Conservation (phyloP, 1,284 basidiomycete genomes). For the Coniophora puteana region DNA sequence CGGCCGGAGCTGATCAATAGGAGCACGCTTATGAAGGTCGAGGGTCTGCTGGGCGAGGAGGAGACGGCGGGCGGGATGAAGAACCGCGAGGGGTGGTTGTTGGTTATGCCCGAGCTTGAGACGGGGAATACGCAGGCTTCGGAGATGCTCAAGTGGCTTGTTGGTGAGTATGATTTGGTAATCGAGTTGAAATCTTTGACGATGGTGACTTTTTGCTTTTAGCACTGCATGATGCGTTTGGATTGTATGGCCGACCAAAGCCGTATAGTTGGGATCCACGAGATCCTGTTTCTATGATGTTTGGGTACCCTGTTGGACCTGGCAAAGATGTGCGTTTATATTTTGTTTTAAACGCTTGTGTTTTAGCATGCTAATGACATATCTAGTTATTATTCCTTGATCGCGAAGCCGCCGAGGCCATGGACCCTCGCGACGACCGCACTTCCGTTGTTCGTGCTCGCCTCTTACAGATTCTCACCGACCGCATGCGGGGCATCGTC, state of each 20-base stretch:
- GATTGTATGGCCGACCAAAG: constrained; percentile 81
- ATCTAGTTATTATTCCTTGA: constrained; percentile 82
- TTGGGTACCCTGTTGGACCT: constrained; percentile 77
- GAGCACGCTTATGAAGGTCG: constrained; percentile 87
- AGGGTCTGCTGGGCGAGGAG: constrained; percentile 78
- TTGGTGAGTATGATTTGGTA: constrained; percentile 51
- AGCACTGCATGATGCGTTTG: constrained; percentile 86
- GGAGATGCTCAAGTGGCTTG: constrained; percentile 95
- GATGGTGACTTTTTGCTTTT: constrained; percentile 10
- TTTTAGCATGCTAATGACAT: constrained; percentile 12
- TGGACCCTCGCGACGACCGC: constrained; percentile 78
- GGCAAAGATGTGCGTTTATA: constrained; percentile 58
- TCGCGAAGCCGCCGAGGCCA: constrained; percentile 74
- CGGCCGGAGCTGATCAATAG: constrained; percentile 86
- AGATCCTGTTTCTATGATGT: constrained; percentile 75
- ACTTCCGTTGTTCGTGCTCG: constrained; percentile 66
- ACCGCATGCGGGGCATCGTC: constrained; percentile 57
- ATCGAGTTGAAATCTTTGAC: constrained; percentile 7
- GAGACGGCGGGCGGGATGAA: constrained; percentile 62
- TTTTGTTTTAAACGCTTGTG: no score
- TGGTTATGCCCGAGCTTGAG: constrained; percentile 83
- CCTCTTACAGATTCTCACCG: constrained; percentile 60
- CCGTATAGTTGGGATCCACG: constrained; percentile 86
- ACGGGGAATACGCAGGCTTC: constrained; percentile 40
- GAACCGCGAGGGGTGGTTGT: constrained; percentile 73